These are phyloP conservation scores for Aspergillus baeticus DNA, from an alignment of 495 filamentous ascomycete genomes.

Conservation along the genomic window DNA sequence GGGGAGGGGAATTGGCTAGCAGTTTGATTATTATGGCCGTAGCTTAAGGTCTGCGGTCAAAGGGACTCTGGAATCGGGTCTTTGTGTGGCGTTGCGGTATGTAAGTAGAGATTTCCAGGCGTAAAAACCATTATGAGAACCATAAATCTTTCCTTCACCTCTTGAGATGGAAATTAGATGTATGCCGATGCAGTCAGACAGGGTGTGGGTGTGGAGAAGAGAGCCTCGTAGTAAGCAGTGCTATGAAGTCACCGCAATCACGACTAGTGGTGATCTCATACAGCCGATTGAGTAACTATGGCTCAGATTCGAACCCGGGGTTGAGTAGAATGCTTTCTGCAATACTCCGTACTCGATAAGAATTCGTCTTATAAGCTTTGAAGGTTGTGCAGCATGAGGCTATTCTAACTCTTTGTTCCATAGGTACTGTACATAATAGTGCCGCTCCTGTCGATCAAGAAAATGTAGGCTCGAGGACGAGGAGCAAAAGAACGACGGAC, in stretches of 20 bases:
- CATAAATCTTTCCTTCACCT: too few species aligned
- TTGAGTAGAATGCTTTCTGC: background rate
- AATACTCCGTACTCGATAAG: background rate
- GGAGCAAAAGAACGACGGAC: background rate
- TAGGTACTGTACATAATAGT: too few species aligned
- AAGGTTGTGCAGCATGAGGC: background rate
- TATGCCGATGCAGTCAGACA: background rate
- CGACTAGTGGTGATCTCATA: constrained; percentile 14
- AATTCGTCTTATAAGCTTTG: background rate
- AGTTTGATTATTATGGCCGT: background rate
- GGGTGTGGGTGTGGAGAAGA: background rate
- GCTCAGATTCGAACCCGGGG: background rate
- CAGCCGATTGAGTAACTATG: background rate
- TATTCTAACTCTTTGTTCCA: background rate
- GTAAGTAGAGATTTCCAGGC: background rate
- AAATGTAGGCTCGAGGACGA: background rate
- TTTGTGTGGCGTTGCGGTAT: constrained; percentile 5
- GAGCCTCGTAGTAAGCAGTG: background rate
- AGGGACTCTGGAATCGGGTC: background rate
- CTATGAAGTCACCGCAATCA: constrained; percentile 1
- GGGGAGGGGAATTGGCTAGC: background rate
- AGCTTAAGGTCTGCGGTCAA: background rate
- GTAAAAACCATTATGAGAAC: too few species aligned
- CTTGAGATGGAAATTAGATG: background rate
- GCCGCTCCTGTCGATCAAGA: background rate